Percentiles rank a stretch among this genome's conserved stretches.
These are phyloP conservation scores for Adansonia madagascariensis DNA, from an alignment of 441 rosid species.

Conservation along the genomic window DNA sequence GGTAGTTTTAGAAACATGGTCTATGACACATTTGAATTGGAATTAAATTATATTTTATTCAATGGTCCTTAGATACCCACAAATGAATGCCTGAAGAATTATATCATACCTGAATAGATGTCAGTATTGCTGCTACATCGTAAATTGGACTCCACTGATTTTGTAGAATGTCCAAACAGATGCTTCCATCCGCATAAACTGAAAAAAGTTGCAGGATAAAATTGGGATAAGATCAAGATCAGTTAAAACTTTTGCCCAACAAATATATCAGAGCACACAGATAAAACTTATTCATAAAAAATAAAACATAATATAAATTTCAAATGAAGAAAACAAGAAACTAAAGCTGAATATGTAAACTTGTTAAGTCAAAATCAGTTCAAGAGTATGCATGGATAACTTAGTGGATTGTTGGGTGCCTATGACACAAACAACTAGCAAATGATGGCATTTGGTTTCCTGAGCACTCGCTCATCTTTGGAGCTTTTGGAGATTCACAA, in stretches of 20 bases:
- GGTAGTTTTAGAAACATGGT: not conserved
- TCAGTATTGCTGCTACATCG: slow-evolving; percentile 84
- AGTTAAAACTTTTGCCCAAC: not conserved
- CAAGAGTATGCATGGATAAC: not conserved
- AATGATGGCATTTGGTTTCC: not conserved
- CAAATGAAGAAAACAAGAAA: not conserved
- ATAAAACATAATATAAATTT: not conserved
- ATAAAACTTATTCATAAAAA: slow-evolving; percentile 7
- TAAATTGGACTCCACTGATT: slow-evolving; percentile 88
- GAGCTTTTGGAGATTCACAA: not conserved
- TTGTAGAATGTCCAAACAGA: slow-evolving; percentile 81
- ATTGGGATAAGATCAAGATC: slow-evolving; percentile 16
- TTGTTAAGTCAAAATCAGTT: not conserved
- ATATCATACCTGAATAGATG: slow-evolving; percentile 65
- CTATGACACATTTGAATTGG: not conserved
- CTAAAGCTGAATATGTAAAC: not conserved
- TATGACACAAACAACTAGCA: too few species aligned
- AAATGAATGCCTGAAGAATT: not conserved
- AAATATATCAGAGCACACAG: not conserved
- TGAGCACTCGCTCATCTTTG: not conserved
- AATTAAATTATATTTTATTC: not conserved
- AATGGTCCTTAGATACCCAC: not conserved
- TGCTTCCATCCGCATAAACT: slow-evolving; percentile 87
- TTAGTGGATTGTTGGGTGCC: too few species aligned
- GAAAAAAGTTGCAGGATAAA: slow-evolving; percentile 11